Percentiles rank a stretch among this genome's conserved stretches.
Evolutionary conservation across 176 grass and related monocot genomes (phyloP).

Genomic region (Musa beccarii): DNA sequence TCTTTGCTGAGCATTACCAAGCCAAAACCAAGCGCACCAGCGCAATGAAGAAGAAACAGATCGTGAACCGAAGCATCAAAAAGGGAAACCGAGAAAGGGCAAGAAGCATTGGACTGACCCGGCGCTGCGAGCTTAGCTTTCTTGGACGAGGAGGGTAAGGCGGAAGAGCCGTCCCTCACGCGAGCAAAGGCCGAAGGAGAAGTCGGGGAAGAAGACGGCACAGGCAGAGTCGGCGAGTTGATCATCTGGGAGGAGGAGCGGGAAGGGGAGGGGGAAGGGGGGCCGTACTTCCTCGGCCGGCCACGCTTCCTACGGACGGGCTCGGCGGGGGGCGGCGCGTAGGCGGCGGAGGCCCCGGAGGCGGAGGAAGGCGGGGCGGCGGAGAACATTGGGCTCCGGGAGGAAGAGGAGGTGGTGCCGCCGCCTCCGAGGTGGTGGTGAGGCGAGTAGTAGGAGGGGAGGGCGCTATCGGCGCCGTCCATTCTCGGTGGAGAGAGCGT

Average conservation of each 20-base stretch:
- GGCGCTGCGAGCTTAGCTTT: conserved; percentile 3
- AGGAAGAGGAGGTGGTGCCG: conserved; percentile 6
- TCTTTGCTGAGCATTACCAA: neutral
- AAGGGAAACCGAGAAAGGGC: neutral
- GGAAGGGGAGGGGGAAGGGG: neutral
- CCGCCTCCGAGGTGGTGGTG: neutral
- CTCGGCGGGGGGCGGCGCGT: neutral
- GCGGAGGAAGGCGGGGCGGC: neutral
- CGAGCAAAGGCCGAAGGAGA: conserved; percentile 1
- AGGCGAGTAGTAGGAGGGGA: neutral
- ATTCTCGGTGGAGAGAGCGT: conserved; percentile 1
- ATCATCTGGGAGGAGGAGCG: neutral
- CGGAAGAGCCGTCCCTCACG: neutral
- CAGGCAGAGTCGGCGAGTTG: neutral
- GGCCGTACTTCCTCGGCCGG: conserved; percentile 16
- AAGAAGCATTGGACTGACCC: neutral
- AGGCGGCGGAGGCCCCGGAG: conserved; percentile 6
- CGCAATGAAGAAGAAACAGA: neutral
- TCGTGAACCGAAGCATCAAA: neutral
- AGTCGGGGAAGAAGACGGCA: neutral
- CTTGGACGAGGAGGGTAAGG: neutral
- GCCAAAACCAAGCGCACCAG: neutral
- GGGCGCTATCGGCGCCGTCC: conserved; percentile 5
- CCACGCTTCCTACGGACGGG: conserved; percentile 15
- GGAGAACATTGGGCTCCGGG: neutral